Evolutionary conservation across 1,139 yeast species (phyloP).

Genomic region (Pichia sp.): DNA sequence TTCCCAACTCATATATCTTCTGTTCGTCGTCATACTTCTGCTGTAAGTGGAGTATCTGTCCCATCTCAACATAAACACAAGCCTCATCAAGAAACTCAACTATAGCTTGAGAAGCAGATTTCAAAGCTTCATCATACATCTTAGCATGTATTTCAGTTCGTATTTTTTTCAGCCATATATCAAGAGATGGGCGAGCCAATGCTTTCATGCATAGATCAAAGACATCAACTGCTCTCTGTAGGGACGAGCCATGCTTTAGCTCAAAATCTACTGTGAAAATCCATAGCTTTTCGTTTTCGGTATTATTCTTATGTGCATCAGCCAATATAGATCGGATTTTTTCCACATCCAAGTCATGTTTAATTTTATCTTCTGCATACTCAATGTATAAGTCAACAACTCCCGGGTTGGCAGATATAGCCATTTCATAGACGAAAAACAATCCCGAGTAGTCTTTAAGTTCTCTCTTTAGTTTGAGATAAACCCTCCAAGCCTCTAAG

Average conservation of each 20-base stretch:
- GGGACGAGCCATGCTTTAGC: slow-evolving; percentile 35
- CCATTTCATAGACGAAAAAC: slow-evolving; percentile 44
- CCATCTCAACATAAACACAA: slow-evolving; percentile 52
- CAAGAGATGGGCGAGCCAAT: slow-evolving; percentile 30
- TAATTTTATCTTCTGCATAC: slow-evolving; percentile 68
- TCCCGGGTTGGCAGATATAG: slow-evolving; percentile 41
- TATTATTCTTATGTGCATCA: slow-evolving; percentile 37
- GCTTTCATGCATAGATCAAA: slow-evolving; percentile 35
- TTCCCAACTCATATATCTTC: slow-evolving; percentile 43
- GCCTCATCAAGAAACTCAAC: slow-evolving; percentile 37
- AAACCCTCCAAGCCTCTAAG: slow-evolving; percentile 47
- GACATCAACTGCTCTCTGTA: slow-evolving; percentile 33
- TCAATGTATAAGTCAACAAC: slow-evolving; percentile 50
- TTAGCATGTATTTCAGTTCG: slow-evolving; percentile 42
- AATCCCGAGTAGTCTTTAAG: slow-evolving; percentile 23
- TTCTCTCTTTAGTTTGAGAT: slow-evolving; percentile 40
- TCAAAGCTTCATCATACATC: slow-evolving; percentile 32
- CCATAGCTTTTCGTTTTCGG: slow-evolving; percentile 54
- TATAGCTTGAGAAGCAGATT: slow-evolving; percentile 39
- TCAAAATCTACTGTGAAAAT: slow-evolving; percentile 66
- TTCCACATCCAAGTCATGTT: slow-evolving; percentile 34
- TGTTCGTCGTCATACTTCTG: slow-evolving; percentile 36
- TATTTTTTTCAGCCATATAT: slow-evolving; percentile 61
- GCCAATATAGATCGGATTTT: slow-evolving; percentile 50
- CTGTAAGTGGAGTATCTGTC: slow-evolving; percentile 39